Base-by-base conservation (phyloP, 2,329 filamentous ascomycete genomes). In the Microcyclospora pomicola region DNA sequence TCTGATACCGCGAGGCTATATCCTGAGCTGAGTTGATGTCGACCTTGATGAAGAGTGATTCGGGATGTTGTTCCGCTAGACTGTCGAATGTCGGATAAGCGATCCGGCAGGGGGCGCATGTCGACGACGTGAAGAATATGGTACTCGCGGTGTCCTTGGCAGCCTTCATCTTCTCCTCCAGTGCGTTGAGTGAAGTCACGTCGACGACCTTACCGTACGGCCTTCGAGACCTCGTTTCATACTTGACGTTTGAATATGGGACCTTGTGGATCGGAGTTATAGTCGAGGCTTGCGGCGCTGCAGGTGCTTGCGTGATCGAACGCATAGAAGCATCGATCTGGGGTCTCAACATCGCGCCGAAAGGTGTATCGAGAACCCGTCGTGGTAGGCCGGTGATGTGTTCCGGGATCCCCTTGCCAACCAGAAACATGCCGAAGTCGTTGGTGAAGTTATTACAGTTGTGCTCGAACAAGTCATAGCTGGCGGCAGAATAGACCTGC, bases 391-490 rank as follows among this genome's bases (percentile, higher is more conserved):
- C 84, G 24, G 75, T 73, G 47, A 98, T 96, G 51, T 93, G 78
- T 1, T 78, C 72, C 0, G 91, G 91, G 42, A 96, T 96, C 2
- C 84, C 82, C 49, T 78, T 82, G 15, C 91, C 88, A 1, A 95
- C 67, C 0, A 96, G 67, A 46, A 96, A 96, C 59, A 83, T 91
- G 45, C 84, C 69, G 48, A 96, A 79, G 43, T 94, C 86, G 54
- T 96, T 88, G 3, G 82, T 84, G 60, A 96, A 98, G 64, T 96
- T 98, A 40, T 42, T 12, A 66, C 88, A 96, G 57, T 98, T 98
- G 61, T 95, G 86, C 19, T 73, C 50, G 65, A 83, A 94, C 5
- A 95, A 65, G 54, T 95, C 85, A 54, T 96, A 96, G 1, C 83
- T 82, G 34, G 60, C 55, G 7, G 80, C 67, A 0, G 85, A 93